Evolutionary conservation across 768 basidiomycete genomes (phyloP), one percentile per base, ranked within the genome.

Genomic region (Suillus fuscotomentosus): DNA sequence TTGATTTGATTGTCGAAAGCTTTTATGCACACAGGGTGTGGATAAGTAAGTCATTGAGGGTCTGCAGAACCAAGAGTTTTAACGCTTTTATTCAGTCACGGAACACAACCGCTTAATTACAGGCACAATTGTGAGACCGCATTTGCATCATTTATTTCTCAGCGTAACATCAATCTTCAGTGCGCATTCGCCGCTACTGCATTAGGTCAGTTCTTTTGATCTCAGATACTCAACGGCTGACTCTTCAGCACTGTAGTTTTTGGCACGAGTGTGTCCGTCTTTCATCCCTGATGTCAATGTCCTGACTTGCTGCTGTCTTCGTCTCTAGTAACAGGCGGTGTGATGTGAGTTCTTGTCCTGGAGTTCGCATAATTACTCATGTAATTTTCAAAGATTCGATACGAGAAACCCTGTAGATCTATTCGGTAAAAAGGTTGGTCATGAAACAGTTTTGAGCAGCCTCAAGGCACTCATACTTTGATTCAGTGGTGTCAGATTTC

Each of bases 11-110:
- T 54, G 17, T 34, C 31, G 11, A 51, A 50, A 73, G 72, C 60
- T 72, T 72, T 41, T 73, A 73, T 31, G 63, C 63, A 27, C 72
- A 72, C 31, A 70, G 70, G 43, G 68, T 73, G 22, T 73, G 70
- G 70, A 71, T 72, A 66, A 72, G 71, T 72, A 51, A 50, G 71
- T 51, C n/a, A 5, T 11, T 41, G 2, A 20, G 20, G 36, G 15
- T 2, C 3, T 24, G n/a, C 31, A n/a, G 7, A 1, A 24, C 27
- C 43, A 10, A 51, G 15, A 2, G 3, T 47, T 1, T 31, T 43
- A 43, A 67, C 7, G 22, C 38, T n/a, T 34, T 13, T 6, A 31
- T 47, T 50, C 54, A 72, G 71, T 73, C 31, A 71, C 70, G 5
- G 67, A 60, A 55, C 31, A 11, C 43, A 73, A 72, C 42, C 66